phyloP scores from a whole-genome alignment of 257 asterid genomes.

The Solanum chmielewskii region DNA sequence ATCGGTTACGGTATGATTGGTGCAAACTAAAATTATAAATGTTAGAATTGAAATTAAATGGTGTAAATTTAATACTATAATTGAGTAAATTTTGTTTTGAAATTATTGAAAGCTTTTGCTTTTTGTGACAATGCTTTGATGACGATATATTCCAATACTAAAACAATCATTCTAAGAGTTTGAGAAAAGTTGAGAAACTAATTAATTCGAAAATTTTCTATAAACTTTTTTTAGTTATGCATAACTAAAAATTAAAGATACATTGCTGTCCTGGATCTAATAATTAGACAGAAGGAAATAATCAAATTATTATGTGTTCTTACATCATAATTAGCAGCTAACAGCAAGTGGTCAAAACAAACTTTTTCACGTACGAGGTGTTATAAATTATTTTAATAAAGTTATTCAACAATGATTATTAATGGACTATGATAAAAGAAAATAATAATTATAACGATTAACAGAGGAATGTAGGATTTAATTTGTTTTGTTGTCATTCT shows the following conservation, averaged over 20 bases:
- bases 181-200: background rate
- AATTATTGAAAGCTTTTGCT: background rate
- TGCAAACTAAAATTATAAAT: background rate
- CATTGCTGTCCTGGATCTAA: background rate
- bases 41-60: background rate
- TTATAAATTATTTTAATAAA: background rate
- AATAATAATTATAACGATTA: background rate
- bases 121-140: background rate
- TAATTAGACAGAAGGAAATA: background rate
- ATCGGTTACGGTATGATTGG: background rate
- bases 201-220: background rate
- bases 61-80: background rate
- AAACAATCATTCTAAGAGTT: background rate
- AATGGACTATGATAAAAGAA: background rate
- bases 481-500: background rate
- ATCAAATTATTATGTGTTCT: background rate
- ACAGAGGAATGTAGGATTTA: background rate
- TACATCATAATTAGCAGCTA: background rate
- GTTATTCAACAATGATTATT: background rate
- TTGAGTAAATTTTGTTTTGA: background rate
- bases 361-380: background rate
- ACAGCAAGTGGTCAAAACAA: background rate
- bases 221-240: background rate
- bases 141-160: background rate
- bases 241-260: background rate